Conservation (phyloP, 140 eudicot species). For the Ambrosia hybrid region DNA sequence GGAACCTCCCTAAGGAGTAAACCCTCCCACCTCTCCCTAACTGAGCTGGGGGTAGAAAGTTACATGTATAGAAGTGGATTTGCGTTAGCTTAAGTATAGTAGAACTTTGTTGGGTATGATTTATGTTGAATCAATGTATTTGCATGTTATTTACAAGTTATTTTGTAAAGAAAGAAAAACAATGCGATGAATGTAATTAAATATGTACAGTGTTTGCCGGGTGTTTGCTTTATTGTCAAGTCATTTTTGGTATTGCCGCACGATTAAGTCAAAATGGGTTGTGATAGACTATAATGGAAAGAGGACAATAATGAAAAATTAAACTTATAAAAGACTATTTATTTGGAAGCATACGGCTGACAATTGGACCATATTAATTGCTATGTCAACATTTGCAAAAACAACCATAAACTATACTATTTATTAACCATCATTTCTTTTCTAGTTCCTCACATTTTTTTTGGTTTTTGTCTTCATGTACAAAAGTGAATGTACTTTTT, state of each 20-base stretch:
- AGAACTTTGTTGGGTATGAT: too few relatives aligned
- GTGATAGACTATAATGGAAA: conserved; percentile 20
- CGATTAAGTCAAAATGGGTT: conserved; percentile 18
- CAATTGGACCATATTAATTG: conserved; percentile 1
- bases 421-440: background rate
- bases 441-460: background rate
- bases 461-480: background rate
- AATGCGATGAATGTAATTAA: background rate
- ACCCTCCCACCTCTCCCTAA: too few relatives aligned
- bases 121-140: background rate
- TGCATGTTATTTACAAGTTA: background rate
- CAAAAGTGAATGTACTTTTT: background rate
- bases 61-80: too few relatives aligned
- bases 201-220: background rate
- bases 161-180: background rate
- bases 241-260: conserved; percentile 13
- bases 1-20: too few relatives aligned
- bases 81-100: too few relatives aligned
- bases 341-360: conserved; percentile 27
- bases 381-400: background rate
- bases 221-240: conserved; percentile 14
- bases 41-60: too few relatives aligned
- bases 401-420: background rate
- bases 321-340: conserved; percentile 16
- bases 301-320: conserved; percentile 17